Conservation (phyloP, 2,329 filamentous ascomycete genomes). For the Chaetomiaceae sp. region DNA sequence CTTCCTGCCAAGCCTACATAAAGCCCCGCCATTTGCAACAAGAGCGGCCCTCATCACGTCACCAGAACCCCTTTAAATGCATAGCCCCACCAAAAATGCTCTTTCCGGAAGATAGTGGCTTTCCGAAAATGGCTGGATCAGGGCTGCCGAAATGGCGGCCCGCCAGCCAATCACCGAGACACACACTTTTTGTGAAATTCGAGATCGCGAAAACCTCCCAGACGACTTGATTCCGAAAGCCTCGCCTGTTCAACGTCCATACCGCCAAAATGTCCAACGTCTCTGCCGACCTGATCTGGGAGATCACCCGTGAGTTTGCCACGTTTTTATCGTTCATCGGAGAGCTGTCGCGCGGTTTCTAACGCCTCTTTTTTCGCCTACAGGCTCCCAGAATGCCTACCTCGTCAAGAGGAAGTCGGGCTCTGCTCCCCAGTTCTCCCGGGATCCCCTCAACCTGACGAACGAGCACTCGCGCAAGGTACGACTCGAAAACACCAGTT, state of each 20-base stretch:
- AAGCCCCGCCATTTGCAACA: too few relatives aligned
- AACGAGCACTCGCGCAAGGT: constrained; percentile 94
- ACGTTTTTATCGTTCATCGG: constrained; percentile 9
- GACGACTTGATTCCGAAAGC: constrained; percentile 22
- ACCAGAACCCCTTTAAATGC: too few relatives aligned
- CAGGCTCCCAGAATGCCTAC: constrained; percentile 84
- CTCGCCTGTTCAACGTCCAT: constrained; percentile 23
- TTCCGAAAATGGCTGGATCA: too few relatives aligned
- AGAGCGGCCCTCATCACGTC: too few relatives aligned
- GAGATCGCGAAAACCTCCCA: constrained; percentile 19
- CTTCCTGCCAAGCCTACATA: too few relatives aligned
- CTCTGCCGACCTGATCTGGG: constrained; percentile 90
- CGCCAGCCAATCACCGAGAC: too few relatives aligned
- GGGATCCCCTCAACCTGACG: constrained; percentile 86
- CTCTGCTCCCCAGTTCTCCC: constrained; percentile 82
- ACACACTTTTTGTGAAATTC: constrained; percentile 25
- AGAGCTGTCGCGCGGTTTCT: constrained; percentile 9
- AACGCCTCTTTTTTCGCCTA: constrained; percentile 21
- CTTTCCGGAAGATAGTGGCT: too few relatives aligned
- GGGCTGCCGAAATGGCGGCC: too few relatives aligned
- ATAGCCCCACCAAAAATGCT: constrained; percentile 27
- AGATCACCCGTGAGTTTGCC: constrained; percentile 88
- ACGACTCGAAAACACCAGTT: constrained; percentile 19
- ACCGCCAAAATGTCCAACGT: constrained; percentile 64
- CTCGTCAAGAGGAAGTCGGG: constrained; percentile 77